Conservation (phyloP, 768 basidiomycete species). For the Punctularia strigosozonata region DNA sequence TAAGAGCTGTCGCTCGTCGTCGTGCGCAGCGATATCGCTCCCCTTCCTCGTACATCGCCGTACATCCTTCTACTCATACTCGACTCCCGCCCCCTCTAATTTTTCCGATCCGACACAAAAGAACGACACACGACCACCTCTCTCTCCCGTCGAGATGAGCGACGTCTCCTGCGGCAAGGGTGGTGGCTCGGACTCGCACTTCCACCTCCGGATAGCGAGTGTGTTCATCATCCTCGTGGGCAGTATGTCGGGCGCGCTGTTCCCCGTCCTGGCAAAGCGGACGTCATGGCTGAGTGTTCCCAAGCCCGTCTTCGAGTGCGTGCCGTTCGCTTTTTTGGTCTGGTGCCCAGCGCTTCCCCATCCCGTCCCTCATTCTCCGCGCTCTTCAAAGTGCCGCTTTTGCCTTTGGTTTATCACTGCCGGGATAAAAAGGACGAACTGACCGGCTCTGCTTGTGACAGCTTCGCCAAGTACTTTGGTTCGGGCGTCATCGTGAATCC, state of each 20-base stretch:
- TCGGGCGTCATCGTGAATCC: conserved; percentile 72
- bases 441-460: conserved; percentile 13
- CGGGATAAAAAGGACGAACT: not conserved
- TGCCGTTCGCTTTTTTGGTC: conserved; percentile 2
- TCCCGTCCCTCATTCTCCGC: no score
- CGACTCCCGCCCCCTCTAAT: no score
- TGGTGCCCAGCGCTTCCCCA: no score
- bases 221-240: conserved; percentile 63
- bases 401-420: not conserved
- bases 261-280: conserved; percentile 55
- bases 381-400: not conserved
- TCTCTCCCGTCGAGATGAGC: no score
- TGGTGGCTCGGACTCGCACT: conserved; percentile 35
- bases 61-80: no score
- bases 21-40: no score
- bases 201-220: conserved; percentile 53
- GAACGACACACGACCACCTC: no score
- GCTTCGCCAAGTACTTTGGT: conserved; percentile 85
- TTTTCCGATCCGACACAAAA: no score
- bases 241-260: conserved; percentile 50
- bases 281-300: conserved; percentile 45
- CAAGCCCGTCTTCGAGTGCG: conserved; percentile 57
- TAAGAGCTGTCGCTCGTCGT: no score
- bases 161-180: conserved; percentile 35
- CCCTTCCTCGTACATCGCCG: no score